Evolutionary conservation across 768 basidiomycete genomes (phyloP).

Genomic region (Psilocybe sp.): DNA sequence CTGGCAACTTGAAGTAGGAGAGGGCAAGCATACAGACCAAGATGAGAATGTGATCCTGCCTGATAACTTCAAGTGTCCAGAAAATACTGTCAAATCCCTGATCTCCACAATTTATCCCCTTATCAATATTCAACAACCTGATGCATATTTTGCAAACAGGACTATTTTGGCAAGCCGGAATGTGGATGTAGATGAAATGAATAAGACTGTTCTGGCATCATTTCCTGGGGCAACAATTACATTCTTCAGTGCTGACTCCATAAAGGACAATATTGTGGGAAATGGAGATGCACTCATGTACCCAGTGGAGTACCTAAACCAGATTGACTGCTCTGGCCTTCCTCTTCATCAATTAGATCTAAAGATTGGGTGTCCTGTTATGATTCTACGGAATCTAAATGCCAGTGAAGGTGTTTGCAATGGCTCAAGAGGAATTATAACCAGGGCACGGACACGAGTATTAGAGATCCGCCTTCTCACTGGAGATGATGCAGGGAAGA

Average conservation of each 20-base stretch:
- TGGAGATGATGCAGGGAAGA: constrained; percentile 27
- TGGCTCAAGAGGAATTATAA: constrained; percentile 30
- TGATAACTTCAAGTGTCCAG: too few species aligned
- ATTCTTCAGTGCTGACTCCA: constrained; percentile 27
- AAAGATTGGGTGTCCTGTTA: constrained; percentile 30
- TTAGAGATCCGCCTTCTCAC: constrained; percentile 30
- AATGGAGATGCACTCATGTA: constrained; percentile 10
- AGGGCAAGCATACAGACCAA: too few species aligned
- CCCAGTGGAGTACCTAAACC: constrained; percentile 28
- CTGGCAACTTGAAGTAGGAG: too few species aligned
- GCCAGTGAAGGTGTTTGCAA: constrained; percentile 30
- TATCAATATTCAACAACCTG: too few species aligned
- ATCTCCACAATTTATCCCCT: too few species aligned
- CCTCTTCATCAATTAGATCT: constrained; percentile 27
- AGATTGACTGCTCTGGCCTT: constrained; percentile 27
- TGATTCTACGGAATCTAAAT: constrained; percentile 36
- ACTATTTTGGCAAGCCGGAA: constrained; percentile 33
- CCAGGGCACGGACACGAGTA: constrained; percentile 19
- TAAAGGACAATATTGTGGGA: constrained; percentile 15
- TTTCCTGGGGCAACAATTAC: constrained; percentile 19
- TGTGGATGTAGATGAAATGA: constrained; percentile 32
- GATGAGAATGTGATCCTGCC: too few species aligned
- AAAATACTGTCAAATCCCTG: too few species aligned
- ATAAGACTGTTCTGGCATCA: constrained; percentile 19
- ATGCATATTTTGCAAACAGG: constrained; percentile 24